A percentile compares a stretch with the other conserved stretches of the same genome.
Evolutionary conservation across 192 early-diverging fungal species (phyloP).

Genomic region (Nowakowskiella sp.): DNA sequence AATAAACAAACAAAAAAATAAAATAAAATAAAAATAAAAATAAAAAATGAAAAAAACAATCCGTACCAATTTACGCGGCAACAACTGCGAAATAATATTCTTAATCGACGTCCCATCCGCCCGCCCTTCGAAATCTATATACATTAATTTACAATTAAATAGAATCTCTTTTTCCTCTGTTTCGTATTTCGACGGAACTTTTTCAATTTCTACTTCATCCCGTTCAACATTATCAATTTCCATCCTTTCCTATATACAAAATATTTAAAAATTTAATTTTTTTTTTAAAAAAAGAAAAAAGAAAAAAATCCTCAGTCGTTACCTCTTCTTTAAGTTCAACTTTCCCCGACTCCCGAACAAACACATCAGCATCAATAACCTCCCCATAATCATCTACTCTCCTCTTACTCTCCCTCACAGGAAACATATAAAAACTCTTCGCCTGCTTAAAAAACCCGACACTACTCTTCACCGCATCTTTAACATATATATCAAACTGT

Average conservation of each 20-base stretch:
- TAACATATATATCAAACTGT: conserved; percentile 78
- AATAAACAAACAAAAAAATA: background rate
- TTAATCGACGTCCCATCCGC: conserved; percentile 78
- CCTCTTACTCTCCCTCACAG: conserved; percentile 69
- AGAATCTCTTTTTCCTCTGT: conserved; percentile 44
- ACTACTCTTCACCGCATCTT: conserved; percentile 62
- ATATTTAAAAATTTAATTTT: conserved; percentile 1
- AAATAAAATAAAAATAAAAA: conserved; percentile 5
- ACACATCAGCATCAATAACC: conserved; percentile 57
- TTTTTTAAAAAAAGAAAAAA: background rate
- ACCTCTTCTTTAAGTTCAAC: conserved; percentile 8
- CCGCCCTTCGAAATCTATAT: conserved; percentile 88
- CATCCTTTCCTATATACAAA: conserved; percentile 28
- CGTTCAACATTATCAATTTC: conserved; percentile 42
- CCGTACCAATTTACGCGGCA: conserved; percentile 69
- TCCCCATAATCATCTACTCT: conserved; percentile 92
- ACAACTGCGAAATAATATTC: conserved; percentile 74
- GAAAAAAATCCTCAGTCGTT: conserved; percentile 1
- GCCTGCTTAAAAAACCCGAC: conserved; percentile 76
- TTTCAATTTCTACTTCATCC: conserved; percentile 46
- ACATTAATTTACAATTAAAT: conserved; percentile 67
- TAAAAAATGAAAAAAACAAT: background rate
- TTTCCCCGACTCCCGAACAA: conserved; percentile 8
- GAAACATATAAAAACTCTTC: conserved; percentile 72
- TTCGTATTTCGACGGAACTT: conserved; percentile 75